These are phyloP conservation scores for Dryas alaskensis DNA, from an alignment of 306 rosid species.

Conservation along the genomic window DNA sequence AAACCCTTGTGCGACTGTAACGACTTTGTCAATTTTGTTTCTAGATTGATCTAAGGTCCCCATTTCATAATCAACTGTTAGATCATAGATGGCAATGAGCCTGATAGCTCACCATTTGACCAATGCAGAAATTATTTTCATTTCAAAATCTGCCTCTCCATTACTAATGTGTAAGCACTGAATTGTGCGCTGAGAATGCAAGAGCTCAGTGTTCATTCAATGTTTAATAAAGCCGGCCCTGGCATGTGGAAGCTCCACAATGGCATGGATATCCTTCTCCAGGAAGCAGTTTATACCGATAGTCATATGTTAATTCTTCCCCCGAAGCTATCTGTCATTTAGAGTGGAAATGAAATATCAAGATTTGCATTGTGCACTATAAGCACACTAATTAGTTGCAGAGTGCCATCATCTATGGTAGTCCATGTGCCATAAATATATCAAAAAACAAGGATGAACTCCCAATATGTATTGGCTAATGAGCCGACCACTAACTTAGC, in stretches of 20 bases:
- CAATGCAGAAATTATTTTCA: background rate
- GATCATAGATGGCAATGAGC: constrained; percentile 11
- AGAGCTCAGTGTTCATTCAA: constrained; percentile 7
- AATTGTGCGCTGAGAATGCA: constrained; percentile 23
- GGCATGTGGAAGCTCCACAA: constrained; percentile 61
- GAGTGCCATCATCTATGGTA: constrained; percentile 10
- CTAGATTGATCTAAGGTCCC: constrained; percentile 1
- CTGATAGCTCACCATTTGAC: constrained; percentile 18
- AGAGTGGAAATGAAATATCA: constrained; percentile 9
- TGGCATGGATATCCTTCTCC: constrained; percentile 69
- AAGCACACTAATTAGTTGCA: background rate
- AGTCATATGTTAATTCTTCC: constrained; percentile 81
- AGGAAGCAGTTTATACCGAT: constrained; percentile 48
- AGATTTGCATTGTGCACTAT: background rate
- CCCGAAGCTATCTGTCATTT: constrained; percentile 74
- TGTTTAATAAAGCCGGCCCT: constrained; percentile 55
- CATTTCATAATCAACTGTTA: constrained; percentile 15
- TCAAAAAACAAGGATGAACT: constrained; percentile 10
- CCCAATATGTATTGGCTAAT: constrained; percentile 10
- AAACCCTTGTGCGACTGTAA: constrained; percentile 1
- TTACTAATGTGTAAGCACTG: constrained; percentile 2
- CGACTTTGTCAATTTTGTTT: constrained; percentile 6
- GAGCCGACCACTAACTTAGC: background rate
- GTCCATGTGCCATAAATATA: background rate
- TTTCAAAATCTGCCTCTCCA: constrained; percentile 18